Percentiles rank a stretch among this genome's conserved stretches.
phyloP scores from a whole-genome alignment of 257 asterid species.

The Jaltomata sinuosa region DNA sequence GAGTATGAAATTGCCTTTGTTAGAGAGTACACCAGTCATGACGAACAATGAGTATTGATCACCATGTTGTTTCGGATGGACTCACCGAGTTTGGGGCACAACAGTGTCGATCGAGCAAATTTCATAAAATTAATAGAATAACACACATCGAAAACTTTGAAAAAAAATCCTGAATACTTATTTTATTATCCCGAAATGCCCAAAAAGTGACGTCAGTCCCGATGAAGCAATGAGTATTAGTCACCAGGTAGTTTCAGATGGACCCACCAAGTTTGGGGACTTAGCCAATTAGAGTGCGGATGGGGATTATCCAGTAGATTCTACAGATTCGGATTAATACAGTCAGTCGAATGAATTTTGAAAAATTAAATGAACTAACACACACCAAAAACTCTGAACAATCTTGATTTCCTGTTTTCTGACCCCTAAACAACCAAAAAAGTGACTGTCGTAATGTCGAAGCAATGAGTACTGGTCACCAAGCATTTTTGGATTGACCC shows the following conservation, averaged over 20 bases:
- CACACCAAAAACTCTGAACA: too few relatives aligned
- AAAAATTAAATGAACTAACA: too few relatives aligned
- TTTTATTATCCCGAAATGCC: neutral
- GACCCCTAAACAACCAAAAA: too few relatives aligned
- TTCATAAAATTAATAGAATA: neutral
- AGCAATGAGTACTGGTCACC: neutral
- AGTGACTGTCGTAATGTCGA: neutral
- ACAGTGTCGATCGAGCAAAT: neutral
- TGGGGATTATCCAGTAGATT: too few relatives aligned
- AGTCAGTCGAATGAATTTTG: too few relatives aligned
- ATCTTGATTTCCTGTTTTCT: too few relatives aligned
- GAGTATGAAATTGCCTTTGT: neutral
- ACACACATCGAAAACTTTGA: neutral
- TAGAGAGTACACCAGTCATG: neutral
- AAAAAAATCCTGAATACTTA: neutral
- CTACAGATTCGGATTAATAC: too few relatives aligned
- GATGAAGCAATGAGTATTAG: neutral
- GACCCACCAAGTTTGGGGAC: neutral
- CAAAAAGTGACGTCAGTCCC: neutral
- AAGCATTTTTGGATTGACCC: rapidly evolving
- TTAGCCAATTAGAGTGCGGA: too few relatives aligned
- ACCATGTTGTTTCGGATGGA: neutral
- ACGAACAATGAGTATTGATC: neutral
- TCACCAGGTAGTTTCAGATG: neutral
- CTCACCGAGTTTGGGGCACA: neutral